phyloP scores from a whole-genome alignment of 1,139 yeast species.

The Komagataea norvegica region DNA sequence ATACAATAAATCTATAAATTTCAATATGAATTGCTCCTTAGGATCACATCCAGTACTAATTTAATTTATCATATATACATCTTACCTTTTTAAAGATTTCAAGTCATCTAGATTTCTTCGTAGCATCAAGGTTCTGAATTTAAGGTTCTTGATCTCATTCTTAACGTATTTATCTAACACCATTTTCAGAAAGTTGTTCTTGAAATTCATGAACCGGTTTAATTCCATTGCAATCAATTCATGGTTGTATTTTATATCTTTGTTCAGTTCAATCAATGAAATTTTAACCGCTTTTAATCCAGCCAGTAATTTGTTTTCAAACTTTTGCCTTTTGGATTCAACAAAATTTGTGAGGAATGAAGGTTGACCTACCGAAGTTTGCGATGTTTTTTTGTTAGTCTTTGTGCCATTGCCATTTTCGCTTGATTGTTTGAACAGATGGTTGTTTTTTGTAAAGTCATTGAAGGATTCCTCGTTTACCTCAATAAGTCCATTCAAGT shows the following conservation, averaged over 20 bases:
- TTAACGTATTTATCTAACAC: slow-evolving; percentile 35
- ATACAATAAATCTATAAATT: too few relatives aligned
- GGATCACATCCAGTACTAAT: too few relatives aligned
- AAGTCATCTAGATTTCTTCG: slow-evolving; percentile 19
- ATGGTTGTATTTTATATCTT: slow-evolving; percentile 42
- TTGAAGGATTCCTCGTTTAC: slow-evolving; percentile 14
- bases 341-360: slow-evolving; percentile 30
- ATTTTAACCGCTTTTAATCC: slow-evolving; percentile 26
- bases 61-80: neutral
- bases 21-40: too few relatives aligned
- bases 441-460: slow-evolving; percentile 10
- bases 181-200: slow-evolving; percentile 37
- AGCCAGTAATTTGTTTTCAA: slow-evolving; percentile 31
- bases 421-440: slow-evolving; percentile 4
- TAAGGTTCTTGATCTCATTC: slow-evolving; percentile 28
- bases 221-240: slow-evolving; percentile 60
- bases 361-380: slow-evolving; percentile 13
- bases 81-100: slow-evolving; percentile 2
- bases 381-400: slow-evolving; percentile 1
- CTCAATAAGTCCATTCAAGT: slow-evolving; percentile 7
- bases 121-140: slow-evolving; percentile 20
- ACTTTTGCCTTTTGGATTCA: slow-evolving; percentile 36
- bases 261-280: slow-evolving; percentile 24
- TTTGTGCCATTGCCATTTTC: neutral
- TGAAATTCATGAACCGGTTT: slow-evolving; percentile 51